These are phyloP conservation scores for Stagonosporopsis chrysanthemi DNA, from an alignment of 2,329 filamentous ascomycete species.

Conservation along the genomic window DNA sequence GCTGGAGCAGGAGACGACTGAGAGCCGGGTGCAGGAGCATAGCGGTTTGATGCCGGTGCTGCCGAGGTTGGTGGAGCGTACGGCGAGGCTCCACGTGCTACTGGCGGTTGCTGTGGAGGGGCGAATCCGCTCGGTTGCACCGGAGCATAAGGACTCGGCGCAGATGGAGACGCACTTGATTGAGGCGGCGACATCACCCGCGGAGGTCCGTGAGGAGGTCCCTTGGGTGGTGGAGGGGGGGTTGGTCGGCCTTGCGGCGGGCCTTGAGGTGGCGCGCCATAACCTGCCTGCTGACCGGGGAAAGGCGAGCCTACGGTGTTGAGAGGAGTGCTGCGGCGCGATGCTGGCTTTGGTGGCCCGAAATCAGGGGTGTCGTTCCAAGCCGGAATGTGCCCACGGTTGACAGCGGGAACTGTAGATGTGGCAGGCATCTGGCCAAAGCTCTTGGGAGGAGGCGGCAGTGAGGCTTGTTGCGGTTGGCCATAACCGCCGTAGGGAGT, in stretches of 20 bases:
- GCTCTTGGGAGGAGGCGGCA: conserved; percentile 70
- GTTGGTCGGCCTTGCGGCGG: conserved; percentile 67
- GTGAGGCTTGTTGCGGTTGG: conserved; percentile 52
- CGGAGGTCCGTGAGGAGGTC: conserved; percentile 56
- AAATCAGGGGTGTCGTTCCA: conserved; percentile 98
- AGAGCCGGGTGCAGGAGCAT: conserved; percentile 69
- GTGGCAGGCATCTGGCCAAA: conserved; percentile 70
- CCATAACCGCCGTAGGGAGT: conserved; percentile 58
- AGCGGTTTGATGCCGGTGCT: conserved; percentile 64
- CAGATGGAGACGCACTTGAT: conserved; percentile 55
- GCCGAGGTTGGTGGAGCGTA: conserved; percentile 84
- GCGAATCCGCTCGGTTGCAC: conserved; percentile 53
- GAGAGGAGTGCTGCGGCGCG: conserved; percentile 77
- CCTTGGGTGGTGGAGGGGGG: conserved; percentile 86
- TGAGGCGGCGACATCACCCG: conserved; percentile 72
- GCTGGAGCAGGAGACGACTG: conserved; percentile 53
- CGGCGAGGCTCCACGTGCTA: conserved; percentile 80
- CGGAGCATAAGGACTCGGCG: conserved; percentile 68
- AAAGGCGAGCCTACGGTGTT: conserved; percentile 79
- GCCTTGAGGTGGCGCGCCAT: conserved; percentile 58
- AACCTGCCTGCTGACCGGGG: conserved; percentile 63
- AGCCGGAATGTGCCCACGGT: conserved; percentile 74
- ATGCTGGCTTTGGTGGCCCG: conserved; percentile 68
- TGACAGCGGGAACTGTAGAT: conserved; percentile 67
- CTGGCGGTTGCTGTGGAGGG: conserved; percentile 62